Base-by-base conservation (phyloP, 2,329 filamentous ascomycete genomes). In the Neopestalotiopsis rosae region DNA sequence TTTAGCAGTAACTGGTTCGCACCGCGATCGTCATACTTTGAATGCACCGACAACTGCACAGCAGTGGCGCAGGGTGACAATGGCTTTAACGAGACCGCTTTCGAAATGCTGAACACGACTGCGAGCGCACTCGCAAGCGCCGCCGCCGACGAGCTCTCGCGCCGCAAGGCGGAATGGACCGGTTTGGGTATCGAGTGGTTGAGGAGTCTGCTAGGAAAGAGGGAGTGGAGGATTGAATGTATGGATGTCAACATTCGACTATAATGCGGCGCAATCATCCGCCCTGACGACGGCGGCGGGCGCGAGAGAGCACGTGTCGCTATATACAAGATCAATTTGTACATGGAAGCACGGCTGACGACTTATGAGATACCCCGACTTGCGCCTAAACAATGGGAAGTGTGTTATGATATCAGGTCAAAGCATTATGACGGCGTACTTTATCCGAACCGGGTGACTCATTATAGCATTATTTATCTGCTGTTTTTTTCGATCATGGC, bases 1-100 rank as follows among this genome's bases (percentile, higher is more conserved):
- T 92, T 98, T 76, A 88, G 85, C 78, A 92, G 91, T 76, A 94
- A 97, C 83, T 98, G 95, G 95, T 98, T 98, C 81, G 90, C 95
- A 74, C 91, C 95, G n/a, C 88, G 93, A 14, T 84, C 86, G 74
- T 84, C 80, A 73, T 74, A 79, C 70, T 65, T 76, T 38, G 30
- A 52, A 24, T 32, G 30, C 30, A 38, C 52, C 10, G 65, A 75
- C 70, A 79, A 79, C 32, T 74, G 76, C 14, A 75, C 77, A 4
- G 72, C 77, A 32, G 71, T 77, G 13, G 71, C 71, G 30, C 76
- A 78, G 34, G 73, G 76, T 14, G 76, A 77, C 24, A 76, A 79
- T 69, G 74, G 79, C 59, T 81, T 86, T 74, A 87, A 87, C 70
- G 80, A 81, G 38, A 87, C 86, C 24, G 79, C 86, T n/a, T 72